Evolutionary conservation across 2,329 filamentous ascomycete species (phyloP).

Genomic region (Helotiales sp.): DNA sequence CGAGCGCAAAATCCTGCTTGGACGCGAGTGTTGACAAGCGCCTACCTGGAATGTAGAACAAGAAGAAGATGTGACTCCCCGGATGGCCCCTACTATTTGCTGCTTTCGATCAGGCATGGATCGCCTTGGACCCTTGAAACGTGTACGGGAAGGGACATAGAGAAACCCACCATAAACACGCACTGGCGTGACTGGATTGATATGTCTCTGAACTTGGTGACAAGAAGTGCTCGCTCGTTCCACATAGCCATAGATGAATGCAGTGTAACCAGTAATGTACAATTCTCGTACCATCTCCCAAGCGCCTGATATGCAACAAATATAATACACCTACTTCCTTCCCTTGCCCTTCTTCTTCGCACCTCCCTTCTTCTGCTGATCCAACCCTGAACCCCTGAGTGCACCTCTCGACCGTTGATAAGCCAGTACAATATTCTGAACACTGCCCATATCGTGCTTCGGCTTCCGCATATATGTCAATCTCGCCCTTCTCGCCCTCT

Average conservation of each 20-base stretch:
- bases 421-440: slow-evolving; percentile 77
- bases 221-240: neutral
- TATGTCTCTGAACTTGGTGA: neutral
- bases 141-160: slow-evolving; percentile 16
- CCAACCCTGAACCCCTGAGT: slow-evolving; percentile 41
- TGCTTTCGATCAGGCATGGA: too few species aligned
- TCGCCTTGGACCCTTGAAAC: slow-evolving; percentile 23
- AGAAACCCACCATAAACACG: slow-evolving; percentile 10
- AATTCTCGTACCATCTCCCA: slow-evolving; percentile 11
- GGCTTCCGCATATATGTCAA: slow-evolving; percentile 91
- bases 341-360: slow-evolving; percentile 39
- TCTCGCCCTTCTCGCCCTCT: slow-evolving; percentile 84
- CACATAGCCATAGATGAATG: neutral
- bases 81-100: too few species aligned
- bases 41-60: neutral
- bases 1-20: slow-evolving; percentile 14
- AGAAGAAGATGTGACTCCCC: neutral
- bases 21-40: slow-evolving; percentile 3
- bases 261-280: slow-evolving; percentile 9
- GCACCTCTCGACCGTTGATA: slow-evolving; percentile 62
- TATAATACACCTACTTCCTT: slow-evolving; percentile 34
- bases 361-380: slow-evolving; percentile 34
- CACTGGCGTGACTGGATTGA: neutral
- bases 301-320: slow-evolving; percentile 28
- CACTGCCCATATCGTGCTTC: slow-evolving; percentile 84